A percentile compares a stretch with the other conserved stretches of the same genome.
Conservation (phyloP, 2,329 filamentous ascomycete species). For the Colletotrichum camelliae region DNA sequence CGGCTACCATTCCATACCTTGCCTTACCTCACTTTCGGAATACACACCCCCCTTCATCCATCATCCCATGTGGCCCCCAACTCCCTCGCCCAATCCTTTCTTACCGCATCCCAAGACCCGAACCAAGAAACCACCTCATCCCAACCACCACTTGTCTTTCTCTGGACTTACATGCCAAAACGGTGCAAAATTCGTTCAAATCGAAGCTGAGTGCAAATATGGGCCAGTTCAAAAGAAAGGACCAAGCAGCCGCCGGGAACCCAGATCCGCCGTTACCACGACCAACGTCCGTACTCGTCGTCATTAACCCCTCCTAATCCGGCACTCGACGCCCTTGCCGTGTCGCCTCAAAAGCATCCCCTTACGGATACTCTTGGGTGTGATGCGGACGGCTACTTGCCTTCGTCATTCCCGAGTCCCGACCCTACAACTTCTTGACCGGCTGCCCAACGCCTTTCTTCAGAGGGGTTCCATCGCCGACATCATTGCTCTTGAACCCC, state of each 20-base stretch:
- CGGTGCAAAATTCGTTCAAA: neutral
- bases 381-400: conserved; percentile 12
- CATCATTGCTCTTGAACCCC: conserved; percentile 16
- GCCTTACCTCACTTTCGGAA: neutral
- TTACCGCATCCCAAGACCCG: neutral
- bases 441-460: neutral
- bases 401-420: conserved; percentile 6
- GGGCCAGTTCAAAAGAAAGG: neutral
- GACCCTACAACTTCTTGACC: neutral
- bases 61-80: conserved; percentile 4
- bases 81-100: conserved; percentile 1
- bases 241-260: neutral
- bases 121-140: conserved; percentile 10
- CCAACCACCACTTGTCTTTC: neutral
- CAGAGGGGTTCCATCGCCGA: conserved; percentile 12
- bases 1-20: neutral
- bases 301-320: neutral
- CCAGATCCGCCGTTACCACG: neutral
- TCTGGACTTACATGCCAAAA: neutral
- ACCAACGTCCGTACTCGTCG: neutral
- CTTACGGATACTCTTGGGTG: neutral
- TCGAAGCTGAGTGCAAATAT: neutral
- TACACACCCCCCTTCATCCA: neutral
- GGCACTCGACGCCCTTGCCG: neutral
- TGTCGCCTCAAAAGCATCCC: neutral